Conservation (phyloP, 352 stramenopile genomes). For the Elongisporangium anandrum region DNA sequence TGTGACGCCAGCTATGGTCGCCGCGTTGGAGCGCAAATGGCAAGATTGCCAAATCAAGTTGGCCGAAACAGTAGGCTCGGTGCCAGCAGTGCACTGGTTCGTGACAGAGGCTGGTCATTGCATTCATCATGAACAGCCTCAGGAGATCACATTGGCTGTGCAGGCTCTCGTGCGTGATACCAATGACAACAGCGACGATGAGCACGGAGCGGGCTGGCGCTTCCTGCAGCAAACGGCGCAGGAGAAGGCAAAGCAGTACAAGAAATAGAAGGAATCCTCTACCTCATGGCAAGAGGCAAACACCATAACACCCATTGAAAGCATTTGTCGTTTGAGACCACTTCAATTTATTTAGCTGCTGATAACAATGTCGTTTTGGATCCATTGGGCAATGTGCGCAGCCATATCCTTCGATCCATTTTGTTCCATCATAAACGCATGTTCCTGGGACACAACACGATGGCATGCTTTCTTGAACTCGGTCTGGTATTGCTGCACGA, state of each 20-base stretch:
- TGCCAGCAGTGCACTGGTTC: constrained; percentile 38
- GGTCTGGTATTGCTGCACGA: constrained; percentile 49
- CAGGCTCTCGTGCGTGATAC: constrained; percentile 42
- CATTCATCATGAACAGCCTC: constrained; percentile 72
- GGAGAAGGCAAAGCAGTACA: not conserved
- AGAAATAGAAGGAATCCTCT: not conserved
- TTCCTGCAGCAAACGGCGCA: not conserved
- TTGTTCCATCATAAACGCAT: constrained; percentile 77
- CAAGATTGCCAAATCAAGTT: constrained; percentile 51
- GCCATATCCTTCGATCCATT: constrained; percentile 66
- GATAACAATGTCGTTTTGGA: constrained; percentile 25
- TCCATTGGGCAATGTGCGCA: constrained; percentile 50
- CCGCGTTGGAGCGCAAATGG: constrained; percentile 61
- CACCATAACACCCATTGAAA: not conserved
- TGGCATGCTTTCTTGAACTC: constrained; percentile 40
- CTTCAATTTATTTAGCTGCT: not conserved
- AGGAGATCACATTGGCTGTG: constrained; percentile 50
- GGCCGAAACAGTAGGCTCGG: constrained; percentile 34
- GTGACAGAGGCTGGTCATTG: constrained; percentile 55
- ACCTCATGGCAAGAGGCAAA: not conserved
- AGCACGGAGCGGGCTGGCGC: constrained; percentile 5
- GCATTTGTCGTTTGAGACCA: constrained; percentile 3
- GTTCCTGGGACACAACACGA: constrained; percentile 45
- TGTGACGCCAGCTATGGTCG: constrained; percentile 33
- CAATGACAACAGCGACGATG: constrained; percentile 1